Evolutionary conservation across 768 basidiomycete species (phyloP).

Genomic region (Roridomyces roridus): DNA sequence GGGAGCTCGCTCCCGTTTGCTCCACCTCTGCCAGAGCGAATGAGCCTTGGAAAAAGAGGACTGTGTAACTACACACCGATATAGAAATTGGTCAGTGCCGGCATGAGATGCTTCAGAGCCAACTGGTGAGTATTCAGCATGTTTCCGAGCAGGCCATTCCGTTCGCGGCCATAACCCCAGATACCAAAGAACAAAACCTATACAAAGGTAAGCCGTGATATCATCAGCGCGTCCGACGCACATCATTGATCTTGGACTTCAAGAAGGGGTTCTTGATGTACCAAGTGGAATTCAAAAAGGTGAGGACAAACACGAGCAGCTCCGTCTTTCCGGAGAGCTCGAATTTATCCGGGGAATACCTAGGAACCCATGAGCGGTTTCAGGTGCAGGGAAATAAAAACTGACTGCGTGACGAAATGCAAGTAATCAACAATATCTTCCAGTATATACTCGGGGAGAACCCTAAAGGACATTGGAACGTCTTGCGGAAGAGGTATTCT

Average conservation of each 20-base stretch:
- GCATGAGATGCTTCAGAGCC: conserved; percentile 89
- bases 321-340: conserved; percentile 87
- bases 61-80: conserved; percentile 63
- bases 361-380: conserved; percentile 25
- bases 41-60: not conserved
- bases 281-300: conserved; percentile 93
- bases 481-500: conserved; percentile 88
- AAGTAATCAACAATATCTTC: conserved; percentile 94
- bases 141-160: conserved; percentile 77
- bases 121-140: conserved; percentile 84
- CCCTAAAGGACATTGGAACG: conserved; percentile 83
- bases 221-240: conserved; percentile 43
- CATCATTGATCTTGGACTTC: conserved; percentile 95
- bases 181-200: conserved; percentile 80
- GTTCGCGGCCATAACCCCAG: conserved; percentile 68
- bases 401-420: conserved; percentile 82
- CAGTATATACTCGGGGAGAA: conserved; percentile 91
- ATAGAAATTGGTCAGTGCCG: conserved; percentile 92
- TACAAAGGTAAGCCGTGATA: conserved; percentile 4
- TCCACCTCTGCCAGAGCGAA: conserved; percentile 78
- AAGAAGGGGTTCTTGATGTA: conserved; percentile 99
- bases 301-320: conserved; percentile 84
- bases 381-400: conserved; percentile 5
- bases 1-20: conserved; percentile 95
- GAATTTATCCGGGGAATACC: conserved; percentile 78